Conservation (phyloP, 495 filamentous ascomycete genomes). For the Penicillium ucsense region DNA sequence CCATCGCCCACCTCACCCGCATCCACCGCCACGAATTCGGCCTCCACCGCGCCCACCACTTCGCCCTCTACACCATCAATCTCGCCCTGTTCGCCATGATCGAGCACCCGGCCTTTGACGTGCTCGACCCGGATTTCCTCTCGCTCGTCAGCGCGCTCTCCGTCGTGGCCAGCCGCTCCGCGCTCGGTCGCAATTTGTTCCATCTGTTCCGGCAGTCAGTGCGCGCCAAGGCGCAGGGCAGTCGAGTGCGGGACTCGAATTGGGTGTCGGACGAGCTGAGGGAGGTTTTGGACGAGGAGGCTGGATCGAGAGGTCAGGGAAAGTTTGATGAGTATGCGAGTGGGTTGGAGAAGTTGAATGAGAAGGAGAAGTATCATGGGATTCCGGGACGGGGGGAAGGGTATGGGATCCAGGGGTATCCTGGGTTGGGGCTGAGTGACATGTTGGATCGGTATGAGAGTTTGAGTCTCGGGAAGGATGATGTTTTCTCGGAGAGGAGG, state of each 20-base stretch:
- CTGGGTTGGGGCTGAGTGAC: constrained; percentile 22
- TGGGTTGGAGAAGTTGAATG: constrained; percentile 31
- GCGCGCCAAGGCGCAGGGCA: constrained; percentile 22
- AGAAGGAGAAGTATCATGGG: constrained; percentile 25
- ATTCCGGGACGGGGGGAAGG: constrained; percentile 7
- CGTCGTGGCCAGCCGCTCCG: constrained; percentile 29
- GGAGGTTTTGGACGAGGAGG: constrained; percentile 29
- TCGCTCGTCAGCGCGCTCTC: constrained; percentile 28
- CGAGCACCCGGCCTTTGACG: constrained; percentile 25
- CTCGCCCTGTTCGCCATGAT: constrained; percentile 34
- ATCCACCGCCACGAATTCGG: constrained; percentile 30
- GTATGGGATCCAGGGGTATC: constrained; percentile 12
- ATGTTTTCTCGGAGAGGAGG: constrained; percentile 16
- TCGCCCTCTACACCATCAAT: constrained; percentile 37
- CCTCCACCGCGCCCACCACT: constrained; percentile 32
- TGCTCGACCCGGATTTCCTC: constrained; percentile 31
- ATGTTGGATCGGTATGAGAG: constrained; percentile 39
- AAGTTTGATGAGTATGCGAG: constrained; percentile 28
- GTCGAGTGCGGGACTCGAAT: constrained; percentile 15
- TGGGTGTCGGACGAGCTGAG: constrained; percentile 26
- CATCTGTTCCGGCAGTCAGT: constrained; percentile 34
- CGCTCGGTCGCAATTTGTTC: constrained; percentile 30
- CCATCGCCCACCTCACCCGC: constrained; percentile 24
- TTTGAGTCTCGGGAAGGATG: constrained; percentile 32
- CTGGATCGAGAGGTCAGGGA: constrained; percentile 6